phyloP scores from a whole-genome alignment of 2,329 filamentous ascomycete species.

The Pseudopithomyces maydicus region DNA sequence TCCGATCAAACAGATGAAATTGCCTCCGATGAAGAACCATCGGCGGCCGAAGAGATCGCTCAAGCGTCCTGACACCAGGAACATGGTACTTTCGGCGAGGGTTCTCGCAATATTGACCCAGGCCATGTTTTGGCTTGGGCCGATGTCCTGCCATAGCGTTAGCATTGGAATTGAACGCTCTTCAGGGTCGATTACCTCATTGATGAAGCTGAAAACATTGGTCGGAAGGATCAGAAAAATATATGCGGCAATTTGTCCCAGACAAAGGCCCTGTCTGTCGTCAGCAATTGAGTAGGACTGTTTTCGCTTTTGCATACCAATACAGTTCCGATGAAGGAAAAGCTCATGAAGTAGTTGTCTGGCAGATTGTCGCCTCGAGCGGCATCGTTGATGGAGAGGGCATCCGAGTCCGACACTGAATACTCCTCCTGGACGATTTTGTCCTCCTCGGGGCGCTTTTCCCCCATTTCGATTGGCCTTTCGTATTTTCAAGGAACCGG shows the following conservation, averaged over 20 bases:
- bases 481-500: background rate
- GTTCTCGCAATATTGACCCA: conserved; percentile 18
- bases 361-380: conserved; percentile 16
- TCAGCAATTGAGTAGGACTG: background rate
- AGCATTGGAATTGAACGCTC: background rate
- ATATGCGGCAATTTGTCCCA: conserved; percentile 15
- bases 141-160: conserved; percentile 9
- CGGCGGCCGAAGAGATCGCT: conserved; percentile 18
- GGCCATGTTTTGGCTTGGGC: conserved; percentile 10
- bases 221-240: conserved; percentile 21
- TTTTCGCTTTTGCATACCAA: background rate
- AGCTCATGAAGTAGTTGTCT: conserved; percentile 14
- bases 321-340: conserved; percentile 15
- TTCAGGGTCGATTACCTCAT: background rate
- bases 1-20: conserved; percentile 14
- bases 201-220: conserved; percentile 14
- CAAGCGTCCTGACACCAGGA: conserved; percentile 14
- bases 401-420: conserved; percentile 10
- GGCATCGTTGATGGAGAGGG: conserved; percentile 15
- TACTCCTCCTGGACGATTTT: conserved; percentile 10
- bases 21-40: conserved; percentile 21
- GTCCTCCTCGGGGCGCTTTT: conserved; percentile 2
- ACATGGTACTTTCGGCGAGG: conserved; percentile 14
- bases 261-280: conserved; percentile 7
- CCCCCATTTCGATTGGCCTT: conserved; percentile 11